Base-by-base conservation (phyloP, 129 eudicot species). In the Escallonia herrerae region DNA sequence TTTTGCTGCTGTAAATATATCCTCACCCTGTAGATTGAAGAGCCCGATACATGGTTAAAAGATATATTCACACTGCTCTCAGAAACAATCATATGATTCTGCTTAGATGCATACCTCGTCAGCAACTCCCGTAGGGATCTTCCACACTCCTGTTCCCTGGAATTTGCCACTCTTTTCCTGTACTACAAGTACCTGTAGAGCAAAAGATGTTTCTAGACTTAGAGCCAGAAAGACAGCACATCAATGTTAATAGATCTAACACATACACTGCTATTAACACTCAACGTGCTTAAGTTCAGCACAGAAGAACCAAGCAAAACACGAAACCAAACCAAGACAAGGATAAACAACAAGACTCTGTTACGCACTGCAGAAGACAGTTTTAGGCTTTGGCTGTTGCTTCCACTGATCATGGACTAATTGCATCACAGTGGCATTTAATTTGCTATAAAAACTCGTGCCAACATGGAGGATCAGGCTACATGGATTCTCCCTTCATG, bases 71-170 rank as follows among this genome's bases (percentile, higher is more conserved):
- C 67, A 51, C 47, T 56, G 14, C 44, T 61, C 11, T 45, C 9
- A 4, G 14, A 66, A 64, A 64, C 33, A 38, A 64, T 12, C 46
- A 44, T 49, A 62, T 71, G 14, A 64, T 72, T 72, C 68, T 10
- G 12, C 39, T 52, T 14, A 68, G 51, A 56, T 43, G 50, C 53
- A 73, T 58, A 90, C 97, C 97, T 82, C 75, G 7, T 82, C 83
- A 60, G 84, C 56, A 61, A 76, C 72, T 69, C 97, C 95, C 4
- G 97, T 90, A 65, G 95, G 86, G 60, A 90, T 75, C 78, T 90
- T 90, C 95, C 97, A 90, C 15, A 86, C 58, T 50, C 86, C 91
- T 10, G 68, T 79, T 65, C 90, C 95, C 51, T 58, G 63, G 46
- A 81, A 46, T 42, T 6, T 56, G 39, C 95, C 97, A 45, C 64